Evolutionary conservation across 257 asterid genomes (phyloP).

Genomic region (Thymus mandschuricus): DNA sequence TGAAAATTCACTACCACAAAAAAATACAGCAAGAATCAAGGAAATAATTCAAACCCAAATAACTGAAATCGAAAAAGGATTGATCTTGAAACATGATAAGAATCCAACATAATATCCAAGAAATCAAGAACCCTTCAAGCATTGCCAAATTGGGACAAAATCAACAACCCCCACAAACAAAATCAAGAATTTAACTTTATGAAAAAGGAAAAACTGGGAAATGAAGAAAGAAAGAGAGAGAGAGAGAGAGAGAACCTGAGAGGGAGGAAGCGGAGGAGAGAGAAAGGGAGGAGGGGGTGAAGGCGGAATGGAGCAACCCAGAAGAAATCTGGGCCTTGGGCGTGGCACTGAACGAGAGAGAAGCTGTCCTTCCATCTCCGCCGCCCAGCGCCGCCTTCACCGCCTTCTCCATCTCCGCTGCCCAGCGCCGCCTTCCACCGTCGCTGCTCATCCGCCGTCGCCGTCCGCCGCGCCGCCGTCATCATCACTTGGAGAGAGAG

Average conservation of each 20-base stretch:
- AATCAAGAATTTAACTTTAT: constrained; percentile 22
- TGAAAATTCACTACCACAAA: neutral
- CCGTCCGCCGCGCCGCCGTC: no score
- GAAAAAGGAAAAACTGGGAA: no score
- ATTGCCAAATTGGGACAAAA: constrained; percentile 3
- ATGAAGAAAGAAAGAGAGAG: no score
- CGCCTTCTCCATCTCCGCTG: no score
- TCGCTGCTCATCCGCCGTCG: no score
- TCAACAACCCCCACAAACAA: constrained; percentile 22
- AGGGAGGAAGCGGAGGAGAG: constrained; percentile 57
- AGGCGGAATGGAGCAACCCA: constrained; percentile 62
- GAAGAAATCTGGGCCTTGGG: constrained; percentile 36
- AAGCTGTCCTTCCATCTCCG: constrained; percentile 42
- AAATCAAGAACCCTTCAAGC: neutral
- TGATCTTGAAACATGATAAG: neutral
- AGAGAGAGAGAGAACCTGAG: constrained; percentile 46
- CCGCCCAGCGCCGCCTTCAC: no score
- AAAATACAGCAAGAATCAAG: constrained; percentile 3
- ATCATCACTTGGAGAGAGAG: no score
- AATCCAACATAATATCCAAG: neutral
- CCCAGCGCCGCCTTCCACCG: no score
- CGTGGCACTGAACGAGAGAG: constrained; percentile 44
- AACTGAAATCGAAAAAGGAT: neutral
- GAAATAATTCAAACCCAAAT: neutral
- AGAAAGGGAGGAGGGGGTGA: constrained; percentile 56